These are phyloP conservation scores for Cyberlindnera veronae DNA, from an alignment of 805 yeast species.

Conservation along the genomic window DNA sequence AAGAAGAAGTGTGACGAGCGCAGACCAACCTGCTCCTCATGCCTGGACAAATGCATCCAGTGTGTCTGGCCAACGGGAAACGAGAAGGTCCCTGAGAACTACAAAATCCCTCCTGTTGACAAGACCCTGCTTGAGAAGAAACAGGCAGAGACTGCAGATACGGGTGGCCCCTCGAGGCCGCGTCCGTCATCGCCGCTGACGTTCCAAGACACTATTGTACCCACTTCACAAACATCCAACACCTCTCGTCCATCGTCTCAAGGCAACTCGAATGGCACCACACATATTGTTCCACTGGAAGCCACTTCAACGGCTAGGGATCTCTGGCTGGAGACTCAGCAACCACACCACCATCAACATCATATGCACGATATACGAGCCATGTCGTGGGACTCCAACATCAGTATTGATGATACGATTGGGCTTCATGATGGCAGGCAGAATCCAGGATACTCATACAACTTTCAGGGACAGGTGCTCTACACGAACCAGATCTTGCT, in stretches of 20 bases:
- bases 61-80: conserved; percentile 24
- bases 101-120: conserved; percentile 17
- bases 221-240: too few species aligned
- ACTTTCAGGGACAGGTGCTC: neutral
- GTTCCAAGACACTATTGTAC: too few species aligned
- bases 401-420: neutral
- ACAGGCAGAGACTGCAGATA: neutral
- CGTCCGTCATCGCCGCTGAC: conserved; percentile 3
- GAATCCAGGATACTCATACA: neutral
- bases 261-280: too few species aligned
- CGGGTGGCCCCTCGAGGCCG: neutral
- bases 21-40: conserved; percentile 39
- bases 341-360: too few species aligned
- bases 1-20: conserved; percentile 63
- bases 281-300: too few species aligned
- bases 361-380: too few species aligned
- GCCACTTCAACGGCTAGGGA: too few species aligned
- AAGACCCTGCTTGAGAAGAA: conserved; percentile 1
- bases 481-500: conserved; percentile 3
- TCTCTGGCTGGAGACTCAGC: too few species aligned
- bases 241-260: too few species aligned
- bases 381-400: too few species aligned
- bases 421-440: neutral
- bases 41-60: conserved; percentile 33
- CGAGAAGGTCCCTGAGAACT: conserved; percentile 19